Percentiles rank a stretch among this genome's conserved stretches.
Evolutionary conservation across 169 alveolate species (phyloP).

Genomic region (Plasmodium knowlesi): DNA sequence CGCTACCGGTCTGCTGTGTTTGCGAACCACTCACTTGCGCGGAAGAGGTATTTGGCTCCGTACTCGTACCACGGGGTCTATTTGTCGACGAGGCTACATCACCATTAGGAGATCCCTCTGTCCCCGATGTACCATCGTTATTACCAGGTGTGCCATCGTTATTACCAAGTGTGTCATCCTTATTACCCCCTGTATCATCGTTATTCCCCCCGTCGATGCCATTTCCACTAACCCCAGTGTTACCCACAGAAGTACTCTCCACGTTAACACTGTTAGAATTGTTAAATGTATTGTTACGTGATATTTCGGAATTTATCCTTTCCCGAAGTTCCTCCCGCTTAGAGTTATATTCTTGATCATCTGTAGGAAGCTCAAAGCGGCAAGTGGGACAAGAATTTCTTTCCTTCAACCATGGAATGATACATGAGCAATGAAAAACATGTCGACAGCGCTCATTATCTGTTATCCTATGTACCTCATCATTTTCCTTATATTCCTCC

Average conservation of each 20-base stretch:
- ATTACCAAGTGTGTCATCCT: neutral
- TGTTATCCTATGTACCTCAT: conserved; percentile 83
- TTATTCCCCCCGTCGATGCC: neutral
- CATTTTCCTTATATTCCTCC: conserved; percentile 85
- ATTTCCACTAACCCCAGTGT: neutral
- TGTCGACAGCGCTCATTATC: conserved; percentile 91
- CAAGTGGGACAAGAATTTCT: conserved; percentile 97
- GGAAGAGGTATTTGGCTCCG: neutral
- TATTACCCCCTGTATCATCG: neutral
- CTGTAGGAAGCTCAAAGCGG: conserved; percentile 95
- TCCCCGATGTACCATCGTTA: neutral
- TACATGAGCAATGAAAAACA: conserved; percentile 93
- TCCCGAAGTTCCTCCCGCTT: conserved; percentile 84
- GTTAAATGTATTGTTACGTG: conserved; percentile 25
- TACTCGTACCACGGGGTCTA: neutral
- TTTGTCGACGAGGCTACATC: neutral
- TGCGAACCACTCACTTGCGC: neutral
- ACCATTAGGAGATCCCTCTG: neutral
- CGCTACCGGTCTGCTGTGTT: neutral
- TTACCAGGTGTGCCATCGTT: neutral
- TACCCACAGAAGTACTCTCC: neutral
- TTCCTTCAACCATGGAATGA: conserved; percentile 95
- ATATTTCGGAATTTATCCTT: conserved; percentile 79
- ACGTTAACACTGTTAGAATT: neutral
- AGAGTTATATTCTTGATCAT: conserved; percentile 91